Evolutionary conservation across 345 rosid genomes (phyloP).

Genomic region (Anacardium occidentale): DNA sequence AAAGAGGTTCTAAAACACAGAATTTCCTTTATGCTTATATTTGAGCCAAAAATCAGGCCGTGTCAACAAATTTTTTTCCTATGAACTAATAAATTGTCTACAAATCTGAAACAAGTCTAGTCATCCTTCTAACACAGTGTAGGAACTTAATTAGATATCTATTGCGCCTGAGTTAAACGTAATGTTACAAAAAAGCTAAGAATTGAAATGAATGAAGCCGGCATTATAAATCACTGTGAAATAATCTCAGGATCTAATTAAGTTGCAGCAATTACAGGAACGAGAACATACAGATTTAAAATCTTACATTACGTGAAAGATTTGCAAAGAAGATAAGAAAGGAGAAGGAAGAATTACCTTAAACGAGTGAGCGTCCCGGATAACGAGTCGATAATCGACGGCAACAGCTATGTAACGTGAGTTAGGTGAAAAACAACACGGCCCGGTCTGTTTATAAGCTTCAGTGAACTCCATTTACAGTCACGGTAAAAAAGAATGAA

Average conservation of each 20-base stretch:
- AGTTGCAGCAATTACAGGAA: too few species aligned
- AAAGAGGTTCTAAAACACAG: not conserved
- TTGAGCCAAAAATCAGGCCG: not conserved
- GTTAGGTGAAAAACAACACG: conserved; percentile 88
- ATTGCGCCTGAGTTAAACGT: not conserved
- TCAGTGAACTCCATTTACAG: conserved; percentile 84
- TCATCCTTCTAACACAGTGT: not conserved
- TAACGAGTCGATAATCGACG: conserved; percentile 82
- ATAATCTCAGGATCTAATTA: not conserved
- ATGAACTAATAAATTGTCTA: not conserved
- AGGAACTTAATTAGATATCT: not conserved
- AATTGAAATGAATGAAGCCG: not conserved
- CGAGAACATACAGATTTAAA: not conserved
- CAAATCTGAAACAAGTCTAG: not conserved
- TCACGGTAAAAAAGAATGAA: not conserved
- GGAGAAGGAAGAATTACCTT: conserved; percentile 42
- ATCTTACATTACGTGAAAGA: not conserved
- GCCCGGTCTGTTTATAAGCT: conserved; percentile 82
- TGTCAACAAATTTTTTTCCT: not conserved
- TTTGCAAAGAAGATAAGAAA: not conserved
- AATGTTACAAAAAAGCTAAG: not conserved
- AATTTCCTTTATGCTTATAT: not conserved
- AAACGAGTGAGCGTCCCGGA: conserved; percentile 78
- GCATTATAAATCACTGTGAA: not conserved
- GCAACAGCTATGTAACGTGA: conserved; percentile 86